Base-by-base conservation (phyloP, 2,329 filamentous ascomycete genomes). In the Septoria linicola region DNA sequence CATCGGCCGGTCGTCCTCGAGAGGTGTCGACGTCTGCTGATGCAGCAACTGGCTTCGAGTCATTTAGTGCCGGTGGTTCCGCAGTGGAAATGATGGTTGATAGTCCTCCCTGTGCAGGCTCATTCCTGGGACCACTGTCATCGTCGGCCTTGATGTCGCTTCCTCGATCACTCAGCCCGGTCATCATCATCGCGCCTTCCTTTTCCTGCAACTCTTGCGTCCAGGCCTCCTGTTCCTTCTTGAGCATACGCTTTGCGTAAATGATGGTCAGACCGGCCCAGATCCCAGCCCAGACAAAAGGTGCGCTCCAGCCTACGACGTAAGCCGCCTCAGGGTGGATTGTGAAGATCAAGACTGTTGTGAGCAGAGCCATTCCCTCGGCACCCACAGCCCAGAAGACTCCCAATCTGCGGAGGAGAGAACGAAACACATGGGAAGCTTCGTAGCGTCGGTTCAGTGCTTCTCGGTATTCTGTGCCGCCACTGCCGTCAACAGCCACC, bases 321-420 rank as follows among this genome's bases (percentile, higher is more conserved):
- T 77, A 78, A 11, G 74, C 76, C 35, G 71, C 72, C 51, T 78
- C 73, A 19, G 68, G 66, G 42, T 72, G 61, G 14, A 76, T 69
- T 4, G 75, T 77, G 59, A 77, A 77, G 16, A 77, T 66, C 20
- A 78, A 64, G 10, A 71, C 70, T 1, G 73, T 75, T 11, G 69
- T 71, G 5, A 71, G 63, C 3, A 66, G 64, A 1, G 74, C 69
- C 49, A 70, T 70, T 2, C 60, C 63, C 41, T 74, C 66, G 3
- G 70, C 68, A 7, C 74, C 75, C 50, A 76, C 62, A 5, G 73
- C 76, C 78, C 78, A 80, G 61, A 80, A 80, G 3, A 77, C 59
- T 2, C 76, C 77, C 55, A 79, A 59, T 2, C 74, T 70, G 49
- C 78, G 72, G 42, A 80, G 66, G 76, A 80, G 79, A 55, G 73